These are phyloP conservation scores for Coleophoma cylindrospora DNA, from an alignment of 2,329 filamentous ascomycete genomes.

Conservation along the genomic window DNA sequence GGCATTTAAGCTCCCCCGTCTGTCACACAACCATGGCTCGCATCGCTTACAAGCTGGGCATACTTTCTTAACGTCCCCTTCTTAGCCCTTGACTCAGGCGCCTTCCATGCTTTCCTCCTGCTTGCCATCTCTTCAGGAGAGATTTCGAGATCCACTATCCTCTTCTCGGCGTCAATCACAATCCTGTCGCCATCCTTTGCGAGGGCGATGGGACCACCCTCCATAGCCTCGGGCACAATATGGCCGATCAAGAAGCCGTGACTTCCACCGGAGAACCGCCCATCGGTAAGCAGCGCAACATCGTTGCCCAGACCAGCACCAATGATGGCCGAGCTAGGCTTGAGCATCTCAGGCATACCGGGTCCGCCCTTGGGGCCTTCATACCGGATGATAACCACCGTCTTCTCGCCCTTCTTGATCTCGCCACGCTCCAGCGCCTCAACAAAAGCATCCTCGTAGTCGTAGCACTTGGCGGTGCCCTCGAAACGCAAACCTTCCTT, in stretches of 20 bases:
- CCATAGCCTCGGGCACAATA: slow-evolving; percentile 56
- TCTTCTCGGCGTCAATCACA: slow-evolving; percentile 53
- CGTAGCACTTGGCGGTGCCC: slow-evolving; percentile 66
- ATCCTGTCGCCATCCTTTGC: slow-evolving; percentile 54
- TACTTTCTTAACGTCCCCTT: slow-evolving; percentile 58
- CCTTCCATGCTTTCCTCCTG: slow-evolving; percentile 43
- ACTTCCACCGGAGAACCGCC: slow-evolving; percentile 52
- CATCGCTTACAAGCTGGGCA: slow-evolving; percentile 46
- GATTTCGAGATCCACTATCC: slow-evolving; percentile 45
- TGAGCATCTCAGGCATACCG: slow-evolving; percentile 72
- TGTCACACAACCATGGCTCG: slow-evolving; percentile 53
- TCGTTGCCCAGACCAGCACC: slow-evolving; percentile 61
- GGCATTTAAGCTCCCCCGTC: slow-evolving; percentile 25
- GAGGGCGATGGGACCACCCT: slow-evolving; percentile 53
- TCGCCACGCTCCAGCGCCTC: slow-evolving; percentile 60
- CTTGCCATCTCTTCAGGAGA: slow-evolving; percentile 43
- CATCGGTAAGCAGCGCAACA: slow-evolving; percentile 68
- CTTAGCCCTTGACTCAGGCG: slow-evolving; percentile 49
- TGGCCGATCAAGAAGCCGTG: slow-evolving; percentile 60
- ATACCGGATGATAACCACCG: slow-evolving; percentile 71
- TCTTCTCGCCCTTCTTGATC: slow-evolving; percentile 72
- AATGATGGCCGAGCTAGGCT: slow-evolving; percentile 69
- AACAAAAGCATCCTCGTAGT: slow-evolving; percentile 68
- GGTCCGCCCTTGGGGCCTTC: slow-evolving; percentile 70
- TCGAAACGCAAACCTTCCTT: slow-evolving; percentile 66